Evolutionary conservation across 768 basidiomycete species (phyloP).

Genomic region (Amylocystis lapponica): DNA sequence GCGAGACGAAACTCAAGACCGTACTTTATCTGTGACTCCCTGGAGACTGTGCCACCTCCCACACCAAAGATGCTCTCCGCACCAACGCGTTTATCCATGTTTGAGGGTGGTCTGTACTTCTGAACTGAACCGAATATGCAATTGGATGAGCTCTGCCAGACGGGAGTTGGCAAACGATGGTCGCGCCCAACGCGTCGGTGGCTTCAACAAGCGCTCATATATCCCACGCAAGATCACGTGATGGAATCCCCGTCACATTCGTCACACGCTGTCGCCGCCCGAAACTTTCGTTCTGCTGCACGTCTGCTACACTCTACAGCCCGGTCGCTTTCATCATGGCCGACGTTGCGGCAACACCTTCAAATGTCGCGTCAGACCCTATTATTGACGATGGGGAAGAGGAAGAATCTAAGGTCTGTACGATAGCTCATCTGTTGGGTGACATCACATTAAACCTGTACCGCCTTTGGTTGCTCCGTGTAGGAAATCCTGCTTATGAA

Average conservation of each 20-base stretch:
- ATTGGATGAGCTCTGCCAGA: not conserved
- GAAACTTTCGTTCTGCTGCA: not conserved
- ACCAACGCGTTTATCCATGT: conserved; percentile 12
- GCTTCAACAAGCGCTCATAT: not conserved
- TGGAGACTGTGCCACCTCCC: conserved; percentile 11
- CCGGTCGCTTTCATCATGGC: conserved; percentile 18
- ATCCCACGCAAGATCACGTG: not conserved
- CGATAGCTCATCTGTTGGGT: not conserved
- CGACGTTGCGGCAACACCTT: conserved; percentile 20
- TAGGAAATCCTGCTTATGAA: conserved; percentile 90
- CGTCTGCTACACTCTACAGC: too few relatives aligned
- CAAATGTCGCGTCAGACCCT: conserved; percentile 18
- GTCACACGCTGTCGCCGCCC: not conserved
- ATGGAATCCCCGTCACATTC: not conserved
- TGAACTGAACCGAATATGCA: not conserved
- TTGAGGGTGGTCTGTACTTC: not conserved
- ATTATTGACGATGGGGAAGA: conserved; percentile 28
- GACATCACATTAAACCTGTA: not conserved
- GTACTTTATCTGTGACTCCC: conserved; percentile 12
- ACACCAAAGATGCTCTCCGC: conserved; percentile 9
- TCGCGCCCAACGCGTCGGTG: not conserved
- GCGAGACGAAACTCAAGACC: not conserved
- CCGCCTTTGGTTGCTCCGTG: too few relatives aligned
- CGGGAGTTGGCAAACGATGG: not conserved
- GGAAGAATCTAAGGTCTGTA: conserved; percentile 29